Evolutionary conservation across 2,329 filamentous ascomycete species (phyloP).

Genomic region (Fusarium humuli): DNA sequence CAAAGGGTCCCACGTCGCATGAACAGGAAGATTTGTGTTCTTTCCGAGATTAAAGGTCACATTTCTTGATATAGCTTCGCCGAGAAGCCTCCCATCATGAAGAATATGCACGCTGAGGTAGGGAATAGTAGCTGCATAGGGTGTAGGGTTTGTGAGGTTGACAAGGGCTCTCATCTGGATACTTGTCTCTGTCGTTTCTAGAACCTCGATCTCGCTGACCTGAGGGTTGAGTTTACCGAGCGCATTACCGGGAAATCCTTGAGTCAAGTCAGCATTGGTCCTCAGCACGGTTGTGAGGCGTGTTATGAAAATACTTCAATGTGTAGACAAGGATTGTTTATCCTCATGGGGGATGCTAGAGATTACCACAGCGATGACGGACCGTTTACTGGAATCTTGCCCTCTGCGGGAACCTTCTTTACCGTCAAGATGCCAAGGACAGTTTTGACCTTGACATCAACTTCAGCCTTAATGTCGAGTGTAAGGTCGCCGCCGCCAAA

Average conservation of each 20-base stretch:
- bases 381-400: slow-evolving; percentile 92
- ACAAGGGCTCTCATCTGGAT: slow-evolving; percentile 77
- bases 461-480: slow-evolving; percentile 79
- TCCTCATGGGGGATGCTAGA: slow-evolving; percentile 45
- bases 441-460: slow-evolving; percentile 86
- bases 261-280: slow-evolving; percentile 50
- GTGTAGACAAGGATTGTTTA: slow-evolving; percentile 41
- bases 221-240: slow-evolving; percentile 66
- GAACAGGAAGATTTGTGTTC: slow-evolving; percentile 76
- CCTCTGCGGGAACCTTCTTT: slow-evolving; percentile 86
- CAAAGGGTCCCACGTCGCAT: slow-evolving; percentile 79
- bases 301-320: slow-evolving; percentile 48
- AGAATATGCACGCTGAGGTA: slow-evolving; percentile 81
- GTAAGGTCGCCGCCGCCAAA: slow-evolving; percentile 78
- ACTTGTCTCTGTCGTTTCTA: slow-evolving; percentile 77
- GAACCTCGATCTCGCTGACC: slow-evolving; percentile 76
- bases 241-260: slow-evolving; percentile 69
- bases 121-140: slow-evolving; percentile 85
- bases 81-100: slow-evolving; percentile 79
- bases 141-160: slow-evolving; percentile 91
- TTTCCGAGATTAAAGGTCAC: slow-evolving; percentile 73
- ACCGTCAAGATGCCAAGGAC: slow-evolving; percentile 83
- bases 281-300: slow-evolving; percentile 39
- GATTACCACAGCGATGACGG: slow-evolving; percentile 70
- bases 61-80: slow-evolving; percentile 76